Percentiles rank a stretch among this genome's conserved stretches.
phyloP scores from a whole-genome alignment of 2,329 filamentous ascomycete genomes.

The Ophiocordyceps camponoti-rufipedis region DNA sequence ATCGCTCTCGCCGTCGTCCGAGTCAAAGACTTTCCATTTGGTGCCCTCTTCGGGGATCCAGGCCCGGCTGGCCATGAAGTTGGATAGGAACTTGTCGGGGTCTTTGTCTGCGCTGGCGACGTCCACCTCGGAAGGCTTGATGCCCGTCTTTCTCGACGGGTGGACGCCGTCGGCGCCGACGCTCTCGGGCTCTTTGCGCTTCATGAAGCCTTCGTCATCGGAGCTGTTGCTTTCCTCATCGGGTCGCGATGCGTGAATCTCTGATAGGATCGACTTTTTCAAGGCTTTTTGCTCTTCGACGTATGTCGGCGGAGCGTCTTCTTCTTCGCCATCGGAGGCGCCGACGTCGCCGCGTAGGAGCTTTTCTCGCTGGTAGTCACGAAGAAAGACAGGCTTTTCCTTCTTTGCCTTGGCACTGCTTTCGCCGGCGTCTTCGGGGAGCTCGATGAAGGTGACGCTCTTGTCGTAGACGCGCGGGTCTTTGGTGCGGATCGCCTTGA shows the following conservation, averaged over 20 bases:
- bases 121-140: constrained; percentile 40
- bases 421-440: constrained; percentile 31
- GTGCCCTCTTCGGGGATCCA: constrained; percentile 58
- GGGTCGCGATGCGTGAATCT: constrained; percentile 51
- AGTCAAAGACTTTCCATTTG: constrained; percentile 70
- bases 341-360: constrained; percentile 53
- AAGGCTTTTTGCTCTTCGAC: constrained; percentile 74
- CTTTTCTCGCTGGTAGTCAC: constrained; percentile 84
- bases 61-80: constrained; percentile 81
- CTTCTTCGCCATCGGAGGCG: constrained; percentile 41
- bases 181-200: constrained; percentile 43
- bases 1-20: constrained; percentile 69
- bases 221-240: constrained; percentile 28
- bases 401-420: constrained; percentile 31
- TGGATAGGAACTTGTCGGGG: constrained; percentile 82
- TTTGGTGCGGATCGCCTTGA: constrained; percentile 75
- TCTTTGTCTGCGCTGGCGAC: constrained; percentile 67
- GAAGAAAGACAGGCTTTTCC: constrained; percentile 70
- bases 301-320: constrained; percentile 49
- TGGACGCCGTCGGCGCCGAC: constrained; percentile 28
- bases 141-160: constrained; percentile 29
- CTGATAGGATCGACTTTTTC: constrained; percentile 58
- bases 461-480: constrained; percentile 84
- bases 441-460: constrained; percentile 57
- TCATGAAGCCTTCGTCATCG: constrained; percentile 49